Base-by-base conservation (phyloP, 2,329 filamentous ascomycete species). In the Neofusicoccum parvum region DNA sequence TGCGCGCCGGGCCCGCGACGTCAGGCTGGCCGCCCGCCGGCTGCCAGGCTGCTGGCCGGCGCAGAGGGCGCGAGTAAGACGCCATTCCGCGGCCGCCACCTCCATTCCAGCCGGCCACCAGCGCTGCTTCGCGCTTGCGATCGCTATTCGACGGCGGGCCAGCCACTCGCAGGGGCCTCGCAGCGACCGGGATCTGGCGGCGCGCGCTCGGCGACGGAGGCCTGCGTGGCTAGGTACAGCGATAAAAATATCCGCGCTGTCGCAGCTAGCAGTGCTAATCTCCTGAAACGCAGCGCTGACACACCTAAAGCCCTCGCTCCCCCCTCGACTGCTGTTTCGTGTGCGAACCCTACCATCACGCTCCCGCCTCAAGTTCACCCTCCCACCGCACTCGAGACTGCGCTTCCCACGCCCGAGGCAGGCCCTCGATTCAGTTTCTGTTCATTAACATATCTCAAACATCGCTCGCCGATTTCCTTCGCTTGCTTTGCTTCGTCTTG, bases 391-490 rank as follows among this genome's bases (percentile, higher is more conserved):
- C 56, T 58, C 63, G 63, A 58, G 49, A 64, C 63, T 51, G 43
- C 62, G 51, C 32, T 41, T 39, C 32, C n/a, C 46, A 53, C 64
- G 53, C 27, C 53, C 64, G 64, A 65, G 64, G 64, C 64, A 15
- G 64, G 64, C 64, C 64, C 64, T 65, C 64, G 64, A 65, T 62
- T 56, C 64, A 65, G 45, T 60, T 60, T 60, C 56, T 60, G 56
- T 60, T 60, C 56, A 60, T 60, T 60, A 60, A 62, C 51, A 64
- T 54, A 64, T 64, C 62, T 64, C 62, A 58, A 65, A 58, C 63
- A 65, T 56, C 63, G 51, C 53, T 43, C 63, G 51, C 46, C 63
- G 51, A 59, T 65, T 50, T 50, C 37, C 63, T 49, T 39, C 62
- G 49, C 49, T 56, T 63, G 60, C 60, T 63, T 32, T 63, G 56